Base-by-base conservation (phyloP, 2,329 filamentous ascomycete genomes). In the Ambrosiella cleistominuta region DNA sequence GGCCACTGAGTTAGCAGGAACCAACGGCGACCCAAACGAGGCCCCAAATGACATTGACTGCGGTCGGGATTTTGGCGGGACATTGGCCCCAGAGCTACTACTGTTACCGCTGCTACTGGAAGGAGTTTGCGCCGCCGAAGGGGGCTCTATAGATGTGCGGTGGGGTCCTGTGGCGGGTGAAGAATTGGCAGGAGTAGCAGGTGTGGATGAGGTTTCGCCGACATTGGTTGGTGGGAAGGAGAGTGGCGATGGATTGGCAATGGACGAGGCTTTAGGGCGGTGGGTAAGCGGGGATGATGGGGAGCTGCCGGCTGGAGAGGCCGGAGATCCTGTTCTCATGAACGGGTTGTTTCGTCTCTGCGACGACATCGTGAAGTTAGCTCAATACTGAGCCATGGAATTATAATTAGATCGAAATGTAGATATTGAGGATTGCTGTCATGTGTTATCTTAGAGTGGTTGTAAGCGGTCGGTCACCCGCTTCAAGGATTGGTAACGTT, bases 281-380 rank as follows among this genome's bases (percentile, higher is more conserved):
- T 75, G 73, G 57, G 70, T 65, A 44, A 69, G 68, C 53, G 69
- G 72, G 40, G 81, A 75, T 54, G 73, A 76, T 47, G 85, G 38
- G 35, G 56, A 45, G 11, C 56, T 44, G 4, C 50, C 39, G 52
- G 56, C 45, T 53, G 56, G 40, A 27, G 45, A 45, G 52, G 59
- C 54, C n/a, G 83, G 77, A 13, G 86, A 84, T 50, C 76, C 73
- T 57, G 81, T 81, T 66, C 88, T 80, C 61, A 78, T 76, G 68
- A 95, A 94, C 13, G 87, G 86, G 71, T 88, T 91, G 68, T 82
- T 86, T 66, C 88, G 83, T 74, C 83, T 86, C 68, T 84, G 79
- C 64, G 83, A 80, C 69, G 80, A n/a, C 57, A 58, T 58, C n/a
- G 42, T 54, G 57, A 54, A 11, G n/a, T 27, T 35, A 1, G 3